These are phyloP conservation scores for Gentiana macrophylla DNA, from an alignment of 257 asterid species.

Conservation along the genomic window DNA sequence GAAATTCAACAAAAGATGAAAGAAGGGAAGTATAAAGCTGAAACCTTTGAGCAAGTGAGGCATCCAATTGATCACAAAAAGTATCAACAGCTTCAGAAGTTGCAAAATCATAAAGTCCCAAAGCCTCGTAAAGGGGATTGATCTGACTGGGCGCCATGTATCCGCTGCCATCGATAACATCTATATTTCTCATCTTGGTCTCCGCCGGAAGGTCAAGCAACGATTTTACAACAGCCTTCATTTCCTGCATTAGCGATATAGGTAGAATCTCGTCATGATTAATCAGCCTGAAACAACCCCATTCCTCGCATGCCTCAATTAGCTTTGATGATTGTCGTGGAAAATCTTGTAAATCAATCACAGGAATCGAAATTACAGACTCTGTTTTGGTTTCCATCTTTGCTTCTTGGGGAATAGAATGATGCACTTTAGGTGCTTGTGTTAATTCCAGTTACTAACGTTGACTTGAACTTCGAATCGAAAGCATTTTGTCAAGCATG, in stretches of 20 bases:
- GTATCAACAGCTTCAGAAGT: constrained; percentile 28
- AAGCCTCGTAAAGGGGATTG: constrained; percentile 56
- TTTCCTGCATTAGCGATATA: constrained; percentile 34
- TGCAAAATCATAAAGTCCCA: constrained; percentile 54
- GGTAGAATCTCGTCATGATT: constrained; percentile 21
- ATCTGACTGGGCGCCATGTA: constrained; percentile 38
- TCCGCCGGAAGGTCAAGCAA: constrained; percentile 45
- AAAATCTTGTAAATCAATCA: constrained; percentile 30
- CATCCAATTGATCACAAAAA: constrained; percentile 38
- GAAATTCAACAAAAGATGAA: background rate
- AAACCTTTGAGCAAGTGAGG: constrained; percentile 48
- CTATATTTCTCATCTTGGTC: constrained; percentile 35
- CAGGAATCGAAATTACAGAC: constrained; percentile 15
- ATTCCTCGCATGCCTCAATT: constrained; percentile 28
- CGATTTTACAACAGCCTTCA: constrained; percentile 33
- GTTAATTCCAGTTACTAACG: too few relatives aligned
- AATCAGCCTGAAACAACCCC: constrained; percentile 32
- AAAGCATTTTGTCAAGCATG: too few relatives aligned
- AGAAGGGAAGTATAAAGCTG: background rate
- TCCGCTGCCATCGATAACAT: constrained; percentile 47
- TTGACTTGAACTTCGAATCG: too few relatives aligned
- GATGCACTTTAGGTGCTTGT: too few relatives aligned
- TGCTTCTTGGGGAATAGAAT: too few relatives aligned
- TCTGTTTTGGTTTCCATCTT: background rate
- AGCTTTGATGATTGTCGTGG: constrained; percentile 16